Conservation (phyloP, 805 yeast species). For the Wickerhamomyces queroliae region DNA sequence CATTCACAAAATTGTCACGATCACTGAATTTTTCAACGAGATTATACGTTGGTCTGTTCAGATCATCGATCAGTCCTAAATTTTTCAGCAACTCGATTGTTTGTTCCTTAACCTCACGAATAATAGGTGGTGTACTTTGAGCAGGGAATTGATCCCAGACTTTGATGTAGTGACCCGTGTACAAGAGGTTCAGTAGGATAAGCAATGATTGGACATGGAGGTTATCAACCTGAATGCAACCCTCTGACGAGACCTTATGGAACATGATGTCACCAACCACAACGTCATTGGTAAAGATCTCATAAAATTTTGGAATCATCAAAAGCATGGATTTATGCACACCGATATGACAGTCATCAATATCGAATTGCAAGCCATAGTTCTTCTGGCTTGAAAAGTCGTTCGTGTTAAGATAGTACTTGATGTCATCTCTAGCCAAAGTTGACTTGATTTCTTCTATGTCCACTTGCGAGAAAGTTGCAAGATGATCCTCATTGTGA, state of each 20-base stretch:
- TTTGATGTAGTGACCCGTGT: slow-evolving; percentile 39
- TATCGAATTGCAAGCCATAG: slow-evolving; percentile 30
- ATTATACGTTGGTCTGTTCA: slow-evolving; percentile 6
- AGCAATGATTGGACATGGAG: slow-evolving; percentile 22
- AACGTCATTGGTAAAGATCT: slow-evolving; percentile 2
- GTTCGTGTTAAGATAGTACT: slow-evolving; percentile 3
- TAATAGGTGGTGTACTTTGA: slow-evolving; percentile 3
- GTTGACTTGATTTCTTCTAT: slow-evolving; percentile 2
- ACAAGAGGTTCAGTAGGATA: slow-evolving; percentile 41
- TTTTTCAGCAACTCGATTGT: slow-evolving; percentile 6
- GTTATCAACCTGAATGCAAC: slow-evolving; percentile 18
- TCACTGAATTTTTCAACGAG: slow-evolving; percentile 4
- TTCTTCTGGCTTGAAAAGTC: slow-evolving; percentile 19
- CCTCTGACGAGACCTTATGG: slow-evolving; percentile 3
- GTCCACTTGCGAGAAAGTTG: slow-evolving; percentile 9
- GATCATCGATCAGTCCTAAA: slow-evolving; percentile 11
- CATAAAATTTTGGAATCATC: slow-evolving; percentile 2
- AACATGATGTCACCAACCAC: slow-evolving; percentile 13
- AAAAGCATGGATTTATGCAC: slow-evolving; percentile 31
- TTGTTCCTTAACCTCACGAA: slow-evolving; percentile 6
- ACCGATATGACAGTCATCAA: slow-evolving; percentile 27
- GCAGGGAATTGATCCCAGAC: slow-evolving; percentile 39
- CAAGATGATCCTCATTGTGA: slow-evolving; percentile 5
- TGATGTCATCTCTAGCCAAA: slow-evolving; percentile 3
- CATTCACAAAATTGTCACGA: slow-evolving; percentile 19